phyloP scores from a whole-genome alignment of 345 rosid species.

The Populus euphratica region DNA sequence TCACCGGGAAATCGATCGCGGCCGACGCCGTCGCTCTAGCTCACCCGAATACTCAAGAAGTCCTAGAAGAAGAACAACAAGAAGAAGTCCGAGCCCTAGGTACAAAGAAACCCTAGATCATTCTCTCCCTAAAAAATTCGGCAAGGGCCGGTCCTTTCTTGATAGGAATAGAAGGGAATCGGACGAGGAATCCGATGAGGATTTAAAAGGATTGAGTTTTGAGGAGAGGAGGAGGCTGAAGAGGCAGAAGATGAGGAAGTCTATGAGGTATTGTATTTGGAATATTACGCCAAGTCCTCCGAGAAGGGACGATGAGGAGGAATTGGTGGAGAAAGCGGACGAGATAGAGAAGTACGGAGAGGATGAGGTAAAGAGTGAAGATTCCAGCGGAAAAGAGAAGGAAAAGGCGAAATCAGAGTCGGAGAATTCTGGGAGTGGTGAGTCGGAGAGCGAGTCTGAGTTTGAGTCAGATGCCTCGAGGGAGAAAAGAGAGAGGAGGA shows the following conservation, averaged over 20 bases:
- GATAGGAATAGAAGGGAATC: slow-evolving; percentile 28
- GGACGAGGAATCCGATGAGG: slow-evolving; percentile 85
- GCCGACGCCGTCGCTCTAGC: slow-evolving; percentile 12
- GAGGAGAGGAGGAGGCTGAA: slow-evolving; percentile 82
- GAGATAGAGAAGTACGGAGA: slow-evolving; percentile 36
- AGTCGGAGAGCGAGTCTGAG: slow-evolving; percentile 25
- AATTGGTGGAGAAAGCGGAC: slow-evolving; percentile 27
- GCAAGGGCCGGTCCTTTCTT: slow-evolving; percentile 14
- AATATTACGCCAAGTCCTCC: slow-evolving; percentile 77
- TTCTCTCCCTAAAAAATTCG: slow-evolving; percentile 19
- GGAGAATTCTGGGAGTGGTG: slow-evolving; percentile 33
- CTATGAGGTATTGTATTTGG: slow-evolving; percentile 60
- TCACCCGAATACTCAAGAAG: slow-evolving; percentile 8
- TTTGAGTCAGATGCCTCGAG: slow-evolving; percentile 35
- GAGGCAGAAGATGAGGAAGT: slow-evolving; percentile 84
- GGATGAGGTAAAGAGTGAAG: slow-evolving; percentile 24
- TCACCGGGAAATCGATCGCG: slow-evolving; percentile 11
- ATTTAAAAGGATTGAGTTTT: slow-evolving; percentile 64
- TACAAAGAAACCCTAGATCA: slow-evolving; percentile 9
- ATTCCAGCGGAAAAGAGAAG: slow-evolving; percentile 36
- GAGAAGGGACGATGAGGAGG: slow-evolving; percentile 41
- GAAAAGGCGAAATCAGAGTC: slow-evolving; percentile 25
- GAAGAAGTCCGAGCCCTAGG: slow-evolving; percentile 27
- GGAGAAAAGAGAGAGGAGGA: slow-evolving; percentile 35
- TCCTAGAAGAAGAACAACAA: slow-evolving; percentile 10